Conservation (phyloP, 1,284 basidiomycete species). For the Trichosporon inkin region DNA sequence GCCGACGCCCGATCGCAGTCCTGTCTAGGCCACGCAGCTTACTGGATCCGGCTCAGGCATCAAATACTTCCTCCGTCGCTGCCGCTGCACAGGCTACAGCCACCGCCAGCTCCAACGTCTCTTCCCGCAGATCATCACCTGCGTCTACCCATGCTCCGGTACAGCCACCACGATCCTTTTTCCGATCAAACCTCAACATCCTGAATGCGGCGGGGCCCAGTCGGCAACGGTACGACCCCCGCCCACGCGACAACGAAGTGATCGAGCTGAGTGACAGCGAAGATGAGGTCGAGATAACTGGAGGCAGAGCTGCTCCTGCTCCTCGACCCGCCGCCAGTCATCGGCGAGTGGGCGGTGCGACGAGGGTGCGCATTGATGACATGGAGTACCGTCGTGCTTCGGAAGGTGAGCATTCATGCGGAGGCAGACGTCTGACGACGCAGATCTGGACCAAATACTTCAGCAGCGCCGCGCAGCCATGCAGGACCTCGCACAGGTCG, state of each 20-base stretch:
- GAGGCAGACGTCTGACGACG: background rate
- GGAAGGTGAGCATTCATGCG: background rate
- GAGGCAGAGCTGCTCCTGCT: background rate
- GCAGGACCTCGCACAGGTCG: background rate
- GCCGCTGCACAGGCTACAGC: background rate
- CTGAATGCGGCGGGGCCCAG: background rate
- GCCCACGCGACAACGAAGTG: background rate
- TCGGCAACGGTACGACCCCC: background rate
- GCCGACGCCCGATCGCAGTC: background rate
- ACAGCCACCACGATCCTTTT: background rate
- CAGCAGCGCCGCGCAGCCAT: background rate
- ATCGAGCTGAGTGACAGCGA: constrained; percentile 5
- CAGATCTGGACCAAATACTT: background rate
- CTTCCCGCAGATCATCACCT: background rate
- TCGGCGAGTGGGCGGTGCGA: background rate
- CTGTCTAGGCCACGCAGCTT: background rate
- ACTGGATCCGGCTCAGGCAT: background rate
- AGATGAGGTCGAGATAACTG: background rate
- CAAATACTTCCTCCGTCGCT: background rate
- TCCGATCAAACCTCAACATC: background rate
- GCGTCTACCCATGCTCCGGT: background rate
- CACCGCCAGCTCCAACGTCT: background rate
- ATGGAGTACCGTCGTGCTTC: background rate
- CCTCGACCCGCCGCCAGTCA: background rate
- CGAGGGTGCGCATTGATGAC: background rate